These are phyloP conservation scores for Fraxinus excelsior DNA, from an alignment of 257 asterid species.

Conservation along the genomic window DNA sequence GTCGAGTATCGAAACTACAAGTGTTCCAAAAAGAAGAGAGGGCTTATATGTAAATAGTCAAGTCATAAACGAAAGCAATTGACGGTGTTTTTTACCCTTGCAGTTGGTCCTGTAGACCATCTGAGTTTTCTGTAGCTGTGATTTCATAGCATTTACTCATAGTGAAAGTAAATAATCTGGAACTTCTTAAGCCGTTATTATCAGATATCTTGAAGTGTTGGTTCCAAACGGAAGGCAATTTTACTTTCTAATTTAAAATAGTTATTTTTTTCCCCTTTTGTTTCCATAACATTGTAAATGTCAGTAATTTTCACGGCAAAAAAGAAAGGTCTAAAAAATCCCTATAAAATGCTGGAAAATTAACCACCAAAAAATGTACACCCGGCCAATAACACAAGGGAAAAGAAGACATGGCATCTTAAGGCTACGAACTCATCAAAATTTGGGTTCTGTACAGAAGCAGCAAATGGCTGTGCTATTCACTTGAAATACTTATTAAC, in stretches of 20 bases:
- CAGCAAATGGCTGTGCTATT: not conserved
- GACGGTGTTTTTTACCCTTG: constrained; percentile 17
- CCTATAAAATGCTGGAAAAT: not conserved
- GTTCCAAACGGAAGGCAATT: not conserved
- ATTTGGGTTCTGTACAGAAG: not conserved
- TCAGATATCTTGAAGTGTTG: not conserved
- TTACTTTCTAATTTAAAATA: not conserved
- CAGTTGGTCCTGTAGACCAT: constrained; percentile 12
- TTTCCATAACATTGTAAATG: not conserved
- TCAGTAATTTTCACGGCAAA: not conserved
- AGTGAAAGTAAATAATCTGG: constrained; percentile 30
- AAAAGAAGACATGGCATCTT: not conserved
- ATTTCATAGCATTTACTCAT: constrained; percentile 35
- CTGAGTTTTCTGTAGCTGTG: constrained; percentile 30
- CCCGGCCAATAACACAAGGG: not conserved
- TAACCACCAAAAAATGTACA: not conserved
- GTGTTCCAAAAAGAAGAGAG: constrained; percentile 71
- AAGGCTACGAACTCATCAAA: not conserved
- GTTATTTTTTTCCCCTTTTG: not conserved
- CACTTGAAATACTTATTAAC: not conserved
- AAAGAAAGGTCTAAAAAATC: not conserved
- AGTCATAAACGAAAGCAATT: constrained; percentile 59
- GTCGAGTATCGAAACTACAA: constrained; percentile 53
- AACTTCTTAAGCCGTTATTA: constrained; percentile 19
- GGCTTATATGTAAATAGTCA: constrained; percentile 54